Percentiles rank a stretch among this genome's conserved stretches.
Evolutionary conservation across 352 stramenopile genomes (phyloP).

Genomic region (Globisporangium paddicum): DNA sequence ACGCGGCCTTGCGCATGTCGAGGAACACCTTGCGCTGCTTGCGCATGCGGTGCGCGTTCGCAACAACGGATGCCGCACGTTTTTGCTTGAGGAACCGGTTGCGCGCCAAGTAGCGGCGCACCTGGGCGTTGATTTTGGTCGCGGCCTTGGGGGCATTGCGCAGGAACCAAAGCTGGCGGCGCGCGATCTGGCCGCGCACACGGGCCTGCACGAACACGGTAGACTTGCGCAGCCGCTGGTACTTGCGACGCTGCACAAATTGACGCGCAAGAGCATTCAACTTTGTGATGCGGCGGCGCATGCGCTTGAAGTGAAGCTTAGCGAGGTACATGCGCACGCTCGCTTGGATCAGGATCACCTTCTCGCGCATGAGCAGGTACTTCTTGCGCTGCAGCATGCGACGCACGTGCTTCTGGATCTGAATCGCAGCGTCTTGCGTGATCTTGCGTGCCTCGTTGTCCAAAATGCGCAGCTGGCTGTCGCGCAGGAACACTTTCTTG

Average conservation of each 20-base stretch:
- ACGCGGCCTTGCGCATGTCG: slow-evolving; percentile 51
- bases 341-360: slow-evolving; percentile 65
- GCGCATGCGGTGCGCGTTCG: slow-evolving; percentile 68
- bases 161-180: slow-evolving; percentile 65
- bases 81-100: slow-evolving; percentile 66
- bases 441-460: slow-evolving; percentile 87
- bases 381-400: slow-evolving; percentile 61
- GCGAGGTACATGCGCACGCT: slow-evolving; percentile 67
- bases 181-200: slow-evolving; percentile 65
- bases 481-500: slow-evolving; percentile 87
- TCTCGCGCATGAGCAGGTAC: slow-evolving; percentile 52
- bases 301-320: slow-evolving; percentile 42
- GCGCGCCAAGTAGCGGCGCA: slow-evolving; percentile 59
- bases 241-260: slow-evolving; percentile 74
- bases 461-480: slow-evolving; percentile 75
- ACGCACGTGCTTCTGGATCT: slow-evolving; percentile 75
- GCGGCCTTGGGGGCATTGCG: slow-evolving; percentile 67
- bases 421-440: slow-evolving; percentile 66
- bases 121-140: slow-evolving; percentile 76
- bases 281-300: slow-evolving; percentile 52
- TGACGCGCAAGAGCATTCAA: slow-evolving; percentile 68
- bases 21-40: slow-evolving; percentile 62
- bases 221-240: slow-evolving; percentile 51
- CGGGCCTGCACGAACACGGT: slow-evolving; percentile 71
- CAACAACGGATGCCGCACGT: slow-evolving; percentile 60